Conservation (phyloP, 2,329 filamentous ascomycete species). For the Sordariomycetes sp. region DNA sequence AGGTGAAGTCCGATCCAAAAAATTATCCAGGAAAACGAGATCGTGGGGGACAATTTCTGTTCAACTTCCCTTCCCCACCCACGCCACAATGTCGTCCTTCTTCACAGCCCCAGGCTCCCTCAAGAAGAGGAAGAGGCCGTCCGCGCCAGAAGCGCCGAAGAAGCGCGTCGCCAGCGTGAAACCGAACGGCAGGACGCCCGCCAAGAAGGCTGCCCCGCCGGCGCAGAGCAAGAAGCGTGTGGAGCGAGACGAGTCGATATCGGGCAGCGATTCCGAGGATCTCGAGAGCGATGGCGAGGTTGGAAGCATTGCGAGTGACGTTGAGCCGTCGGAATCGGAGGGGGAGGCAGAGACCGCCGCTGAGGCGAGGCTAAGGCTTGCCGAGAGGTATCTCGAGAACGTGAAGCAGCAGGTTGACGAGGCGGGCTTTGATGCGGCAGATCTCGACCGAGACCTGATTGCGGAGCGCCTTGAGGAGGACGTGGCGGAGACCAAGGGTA, state of each 20-base stretch:
- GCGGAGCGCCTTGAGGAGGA: slow-evolving; percentile 85
- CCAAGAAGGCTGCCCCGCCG: slow-evolving; percentile 14
- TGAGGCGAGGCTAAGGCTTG: slow-evolving; percentile 73
- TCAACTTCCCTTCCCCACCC: neutral
- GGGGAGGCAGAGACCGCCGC: slow-evolving; percentile 78
- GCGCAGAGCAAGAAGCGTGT: slow-evolving; percentile 27
- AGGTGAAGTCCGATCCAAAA: slow-evolving; percentile 6
- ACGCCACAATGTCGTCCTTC: slow-evolving; percentile 72
- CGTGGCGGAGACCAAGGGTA: slow-evolving; percentile 81
- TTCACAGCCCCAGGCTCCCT: slow-evolving; percentile 81
- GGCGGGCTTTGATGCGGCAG: slow-evolving; percentile 77
- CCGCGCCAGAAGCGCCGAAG: slow-evolving; percentile 40
- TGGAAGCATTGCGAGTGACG: slow-evolving; percentile 20
- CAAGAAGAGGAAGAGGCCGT: slow-evolving; percentile 74
- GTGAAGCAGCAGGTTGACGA: slow-evolving; percentile 73
- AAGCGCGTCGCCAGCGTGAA: slow-evolving; percentile 42
- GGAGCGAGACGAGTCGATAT: slow-evolving; percentile 64
- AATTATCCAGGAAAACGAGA: slow-evolving; percentile 1
- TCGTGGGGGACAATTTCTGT: slow-evolving; percentile 4
- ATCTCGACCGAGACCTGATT: slow-evolving; percentile 86
- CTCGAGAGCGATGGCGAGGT: slow-evolving; percentile 31
- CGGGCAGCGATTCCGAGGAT: slow-evolving; percentile 65
- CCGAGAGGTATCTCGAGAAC: slow-evolving; percentile 87
- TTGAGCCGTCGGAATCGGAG: slow-evolving; percentile 46
- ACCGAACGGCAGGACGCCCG: slow-evolving; percentile 25